phyloP scores from a whole-genome alignment of 176 grass and related monocot genomes.

The Pontederia paniculata region DNA sequence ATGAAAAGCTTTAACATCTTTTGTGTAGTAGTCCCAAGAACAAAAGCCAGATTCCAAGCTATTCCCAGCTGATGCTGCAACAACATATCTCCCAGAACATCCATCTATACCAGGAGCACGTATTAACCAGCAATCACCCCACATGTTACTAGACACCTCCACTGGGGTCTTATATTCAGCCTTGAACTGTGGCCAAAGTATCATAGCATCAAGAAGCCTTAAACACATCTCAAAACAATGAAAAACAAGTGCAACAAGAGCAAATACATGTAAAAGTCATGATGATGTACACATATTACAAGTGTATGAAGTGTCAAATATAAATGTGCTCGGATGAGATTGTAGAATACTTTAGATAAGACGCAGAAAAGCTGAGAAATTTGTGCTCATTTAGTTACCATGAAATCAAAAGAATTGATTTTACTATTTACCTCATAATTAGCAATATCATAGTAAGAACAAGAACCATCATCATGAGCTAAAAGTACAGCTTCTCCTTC shows the following conservation, averaged over 20 bases:
- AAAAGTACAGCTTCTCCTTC: constrained; percentile 93
- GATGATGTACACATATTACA: neutral
- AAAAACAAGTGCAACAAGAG: neutral
- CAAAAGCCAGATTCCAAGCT: constrained; percentile 68
- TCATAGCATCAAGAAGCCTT: too few relatives aligned
- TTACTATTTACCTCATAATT: constrained; percentile 66
- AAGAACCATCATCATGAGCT: constrained; percentile 74
- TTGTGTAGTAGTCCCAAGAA: constrained; percentile 89
- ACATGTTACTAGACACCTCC: constrained; percentile 44
- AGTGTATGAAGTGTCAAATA: too few relatives aligned
- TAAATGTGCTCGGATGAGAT: too few relatives aligned
- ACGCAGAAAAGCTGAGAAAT: neutral
- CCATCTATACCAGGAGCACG: constrained; percentile 77
- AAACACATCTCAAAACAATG: too few relatives aligned
- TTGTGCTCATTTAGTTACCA: neutral
- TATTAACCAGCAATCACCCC: constrained; percentile 94
- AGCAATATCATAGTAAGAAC: constrained; percentile 93
- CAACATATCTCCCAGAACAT: constrained; percentile 85
- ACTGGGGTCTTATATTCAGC: constrained; percentile 70
- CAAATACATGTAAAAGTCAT: neutral
- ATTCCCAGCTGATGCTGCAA: constrained; percentile 74
- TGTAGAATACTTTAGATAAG: too few relatives aligned
- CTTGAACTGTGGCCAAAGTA: constrained; percentile 33
- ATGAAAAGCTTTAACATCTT: constrained; percentile 57
- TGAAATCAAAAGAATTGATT: neutral